phyloP scores from a whole-genome alignment of 441 rosid species.

The Euphorbia schlechtendalii region DNA sequence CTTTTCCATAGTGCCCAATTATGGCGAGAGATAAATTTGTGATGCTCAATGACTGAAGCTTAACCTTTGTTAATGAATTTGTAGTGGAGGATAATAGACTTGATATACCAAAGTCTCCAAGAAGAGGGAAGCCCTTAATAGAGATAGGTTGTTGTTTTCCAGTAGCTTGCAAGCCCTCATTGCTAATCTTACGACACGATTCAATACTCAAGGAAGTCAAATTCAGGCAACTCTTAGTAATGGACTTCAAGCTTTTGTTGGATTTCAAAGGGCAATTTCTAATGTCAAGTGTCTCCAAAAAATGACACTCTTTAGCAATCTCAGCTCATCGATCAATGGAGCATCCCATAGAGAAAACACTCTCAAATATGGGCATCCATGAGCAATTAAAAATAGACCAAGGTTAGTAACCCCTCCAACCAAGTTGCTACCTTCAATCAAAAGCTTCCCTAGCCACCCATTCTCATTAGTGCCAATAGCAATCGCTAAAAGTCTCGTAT shows the following conservation, averaged over 20 bases:
- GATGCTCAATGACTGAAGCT: constrained; percentile 76
- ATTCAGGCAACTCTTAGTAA: constrained; percentile 61
- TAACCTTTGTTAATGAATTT: constrained; percentile 51
- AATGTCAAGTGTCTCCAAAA: constrained; percentile 83
- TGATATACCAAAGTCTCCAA: constrained; percentile 84
- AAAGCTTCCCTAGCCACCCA: constrained; percentile 86
- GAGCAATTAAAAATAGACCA: constrained; percentile 65
- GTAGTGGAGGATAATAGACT: constrained; percentile 64
- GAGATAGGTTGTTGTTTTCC: constrained; percentile 63
- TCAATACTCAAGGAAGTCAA: constrained; percentile 58
- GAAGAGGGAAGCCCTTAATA: constrained; percentile 79
- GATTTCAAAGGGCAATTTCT: constrained; percentile 67
- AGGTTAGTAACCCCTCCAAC: constrained; percentile 52
- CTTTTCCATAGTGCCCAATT: constrained; percentile 81
- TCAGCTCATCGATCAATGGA: constrained; percentile 57
- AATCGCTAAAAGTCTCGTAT: constrained; percentile 77
- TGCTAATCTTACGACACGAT: constrained; percentile 64
- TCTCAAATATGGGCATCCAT: constrained; percentile 76
- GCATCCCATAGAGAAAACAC: constrained; percentile 76
- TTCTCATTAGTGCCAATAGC: constrained; percentile 65
- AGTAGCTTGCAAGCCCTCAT: constrained; percentile 72
- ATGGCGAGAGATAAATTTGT: constrained; percentile 82
- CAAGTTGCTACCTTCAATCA: constrained; percentile 61
- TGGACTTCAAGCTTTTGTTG: constrained; percentile 55
- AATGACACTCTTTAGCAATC: constrained; percentile 59